These are phyloP conservation scores for Oryza meridionalis DNA, from an alignment of 176 grass and related monocot species.

Conservation along the genomic window DNA sequence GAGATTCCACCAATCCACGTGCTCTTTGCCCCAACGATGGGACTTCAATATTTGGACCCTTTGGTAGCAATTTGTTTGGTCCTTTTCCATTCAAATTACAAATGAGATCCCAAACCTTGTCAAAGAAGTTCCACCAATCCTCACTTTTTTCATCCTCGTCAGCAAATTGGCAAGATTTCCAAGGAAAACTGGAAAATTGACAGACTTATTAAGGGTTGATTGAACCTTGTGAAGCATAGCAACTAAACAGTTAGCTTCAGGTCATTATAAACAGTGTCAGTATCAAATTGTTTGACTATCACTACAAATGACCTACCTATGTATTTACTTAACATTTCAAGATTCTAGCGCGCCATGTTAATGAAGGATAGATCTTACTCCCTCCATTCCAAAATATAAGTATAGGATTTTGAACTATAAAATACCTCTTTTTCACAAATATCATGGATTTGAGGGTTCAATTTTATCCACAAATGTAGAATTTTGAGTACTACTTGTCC, in stretches of 20 bases:
- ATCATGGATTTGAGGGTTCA: too few relatives aligned
- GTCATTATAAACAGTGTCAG: constrained; percentile 8
- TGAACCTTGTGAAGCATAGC: constrained; percentile 9
- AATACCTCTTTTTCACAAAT: not conserved
- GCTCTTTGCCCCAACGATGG: constrained; percentile 92
- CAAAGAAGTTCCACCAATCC: constrained; percentile 84
- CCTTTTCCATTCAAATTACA: constrained; percentile 82
- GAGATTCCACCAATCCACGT: constrained; percentile 90
- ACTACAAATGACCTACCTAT: not conserved
- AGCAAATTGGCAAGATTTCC: constrained; percentile 52
- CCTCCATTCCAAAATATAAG: too few relatives aligned
- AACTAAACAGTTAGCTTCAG: constrained; percentile 22
- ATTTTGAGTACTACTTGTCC: too few relatives aligned
- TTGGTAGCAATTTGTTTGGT: constrained; percentile 58
- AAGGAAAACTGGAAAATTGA: constrained; percentile 43
- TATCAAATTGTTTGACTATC: constrained; percentile 28
- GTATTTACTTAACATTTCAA: not conserved
- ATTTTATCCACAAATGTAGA: too few relatives aligned
- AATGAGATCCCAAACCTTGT: constrained; percentile 85
- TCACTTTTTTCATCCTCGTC: constrained; percentile 50
- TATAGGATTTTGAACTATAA: not conserved
- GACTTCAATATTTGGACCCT: constrained; percentile 52
- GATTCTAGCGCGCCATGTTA: not conserved
- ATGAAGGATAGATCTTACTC: not conserved
- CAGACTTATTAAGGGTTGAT: not conserved